Conservation (phyloP, 306 rosid species). For the Acacia confusa region DNA sequence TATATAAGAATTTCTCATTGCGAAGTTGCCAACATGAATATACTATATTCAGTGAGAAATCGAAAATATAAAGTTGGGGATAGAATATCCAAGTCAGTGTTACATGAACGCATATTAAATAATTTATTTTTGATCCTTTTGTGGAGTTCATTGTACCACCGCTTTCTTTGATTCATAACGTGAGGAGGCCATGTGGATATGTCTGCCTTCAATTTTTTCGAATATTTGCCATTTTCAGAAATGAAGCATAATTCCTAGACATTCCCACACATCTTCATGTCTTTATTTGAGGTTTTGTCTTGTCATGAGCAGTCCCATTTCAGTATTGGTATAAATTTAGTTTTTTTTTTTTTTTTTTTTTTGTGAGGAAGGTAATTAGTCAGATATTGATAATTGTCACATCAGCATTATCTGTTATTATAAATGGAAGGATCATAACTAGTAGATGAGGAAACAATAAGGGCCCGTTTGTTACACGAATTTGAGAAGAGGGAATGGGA, state of each 20-base stretch:
- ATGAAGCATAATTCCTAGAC: conserved; percentile 8
- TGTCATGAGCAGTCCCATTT: neutral
- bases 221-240: neutral
- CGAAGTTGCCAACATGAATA: neutral
- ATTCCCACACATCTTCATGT: neutral
- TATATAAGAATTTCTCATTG: too few relatives aligned
- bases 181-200: neutral
- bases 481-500: too few relatives aligned
- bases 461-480: too few relatives aligned
- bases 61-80: neutral
- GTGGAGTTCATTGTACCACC: conserved; percentile 10
- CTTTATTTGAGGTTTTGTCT: neutral
- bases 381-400: too few relatives aligned
- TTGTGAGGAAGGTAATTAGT: too few relatives aligned
- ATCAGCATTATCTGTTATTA: too few relatives aligned
- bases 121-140: neutral
- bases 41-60: neutral
- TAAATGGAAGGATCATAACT: too few relatives aligned
- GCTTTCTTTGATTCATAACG: neutral
- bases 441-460: too few relatives aligned
- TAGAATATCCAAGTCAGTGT: neutral
- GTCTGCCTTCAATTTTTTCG: neutral
- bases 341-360: too few relatives aligned
- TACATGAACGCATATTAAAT: neutral
- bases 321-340: too few relatives aligned